Conservation (phyloP, 2,329 filamentous ascomycete genomes). For the Aspergillus transmontanensis region DNA sequence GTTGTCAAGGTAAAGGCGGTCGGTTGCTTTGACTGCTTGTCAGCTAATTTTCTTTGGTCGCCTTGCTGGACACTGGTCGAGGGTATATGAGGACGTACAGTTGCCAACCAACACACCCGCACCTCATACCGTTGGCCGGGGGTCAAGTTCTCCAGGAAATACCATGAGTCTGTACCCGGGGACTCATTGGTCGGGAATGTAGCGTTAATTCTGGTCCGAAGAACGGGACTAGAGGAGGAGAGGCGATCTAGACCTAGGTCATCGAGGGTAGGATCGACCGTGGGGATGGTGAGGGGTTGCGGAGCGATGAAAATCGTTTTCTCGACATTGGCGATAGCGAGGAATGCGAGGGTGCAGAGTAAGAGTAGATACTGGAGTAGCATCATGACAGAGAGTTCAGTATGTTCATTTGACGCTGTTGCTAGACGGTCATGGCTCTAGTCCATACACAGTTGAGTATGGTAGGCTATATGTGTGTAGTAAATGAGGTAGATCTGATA, state of each 20-base stretch:
- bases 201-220: conserved; percentile 67
- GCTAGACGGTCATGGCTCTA: not conserved
- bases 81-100: conserved; percentile 59
- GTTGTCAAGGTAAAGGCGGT: conserved; percentile 74
- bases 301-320: conserved; percentile 88
- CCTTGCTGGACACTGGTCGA: not conserved
- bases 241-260: conserved; percentile 67
- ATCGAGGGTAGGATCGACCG: conserved; percentile 58
- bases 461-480: not conserved
- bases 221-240: conserved; percentile 56
- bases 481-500: not conserved
- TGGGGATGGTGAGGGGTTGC: conserved; percentile 56
- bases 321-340: conserved; percentile 72
- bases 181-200: conserved; percentile 63
- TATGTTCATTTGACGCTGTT: not conserved
- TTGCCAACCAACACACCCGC: conserved; percentile 90
- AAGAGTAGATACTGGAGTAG: conserved; percentile 20
- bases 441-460: not conserved
- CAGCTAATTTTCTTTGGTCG: conserved; percentile 12
- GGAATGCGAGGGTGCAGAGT: conserved; percentile 20
- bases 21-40: conserved; percentile 67
- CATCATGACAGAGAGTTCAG: not conserved
- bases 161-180: conserved; percentile 72
- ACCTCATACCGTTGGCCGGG: conserved; percentile 82
- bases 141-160: conserved; percentile 71